These are phyloP conservation scores for Cyclotella atomus DNA, from an alignment of 108 stramenopile genomes.

Conservation along the genomic window DNA sequence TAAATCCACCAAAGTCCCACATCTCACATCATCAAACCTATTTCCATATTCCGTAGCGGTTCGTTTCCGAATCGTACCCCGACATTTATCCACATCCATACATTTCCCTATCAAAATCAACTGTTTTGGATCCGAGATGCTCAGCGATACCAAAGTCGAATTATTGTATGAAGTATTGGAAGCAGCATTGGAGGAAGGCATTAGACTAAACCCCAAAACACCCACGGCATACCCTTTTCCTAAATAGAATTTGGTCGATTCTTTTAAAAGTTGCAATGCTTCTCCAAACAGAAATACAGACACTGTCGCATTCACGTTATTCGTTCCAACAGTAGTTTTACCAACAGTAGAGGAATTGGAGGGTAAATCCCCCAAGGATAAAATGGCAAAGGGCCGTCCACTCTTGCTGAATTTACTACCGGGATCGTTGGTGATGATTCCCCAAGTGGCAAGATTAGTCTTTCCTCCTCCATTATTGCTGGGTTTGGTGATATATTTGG, in stretches of 20 bases:
- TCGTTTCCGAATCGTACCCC: constrained; percentile 49
- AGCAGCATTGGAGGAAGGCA: constrained; percentile 44
- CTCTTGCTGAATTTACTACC: constrained; percentile 33
- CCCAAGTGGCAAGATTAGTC: constrained; percentile 42
- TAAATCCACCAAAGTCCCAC: constrained; percentile 62
- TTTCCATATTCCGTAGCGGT: constrained; percentile 43
- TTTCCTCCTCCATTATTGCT: constrained; percentile 15
- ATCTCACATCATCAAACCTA: constrained; percentile 49
- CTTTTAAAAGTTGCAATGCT: constrained; percentile 33
- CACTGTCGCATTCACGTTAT: constrained; percentile 56
- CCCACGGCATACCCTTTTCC: constrained; percentile 67
- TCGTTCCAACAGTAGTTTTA: constrained; percentile 43
- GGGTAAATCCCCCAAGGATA: constrained; percentile 54
- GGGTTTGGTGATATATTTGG: background rate
- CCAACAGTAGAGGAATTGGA: constrained; percentile 18
- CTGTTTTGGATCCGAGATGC: constrained; percentile 62
- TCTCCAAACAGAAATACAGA: constrained; percentile 82
- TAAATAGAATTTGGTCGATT: constrained; percentile 34
- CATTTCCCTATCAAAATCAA: constrained; percentile 69
- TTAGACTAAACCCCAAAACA: constrained; percentile 56
- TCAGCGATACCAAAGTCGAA: constrained; percentile 55
- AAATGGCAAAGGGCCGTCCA: constrained; percentile 73
- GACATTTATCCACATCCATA: constrained; percentile 72
- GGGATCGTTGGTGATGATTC: constrained; percentile 28
- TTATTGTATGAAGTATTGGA: constrained; percentile 11